Evolutionary conservation across 169 alveolate species (phyloP).

Genomic region (Eimeria tenella): DNA sequence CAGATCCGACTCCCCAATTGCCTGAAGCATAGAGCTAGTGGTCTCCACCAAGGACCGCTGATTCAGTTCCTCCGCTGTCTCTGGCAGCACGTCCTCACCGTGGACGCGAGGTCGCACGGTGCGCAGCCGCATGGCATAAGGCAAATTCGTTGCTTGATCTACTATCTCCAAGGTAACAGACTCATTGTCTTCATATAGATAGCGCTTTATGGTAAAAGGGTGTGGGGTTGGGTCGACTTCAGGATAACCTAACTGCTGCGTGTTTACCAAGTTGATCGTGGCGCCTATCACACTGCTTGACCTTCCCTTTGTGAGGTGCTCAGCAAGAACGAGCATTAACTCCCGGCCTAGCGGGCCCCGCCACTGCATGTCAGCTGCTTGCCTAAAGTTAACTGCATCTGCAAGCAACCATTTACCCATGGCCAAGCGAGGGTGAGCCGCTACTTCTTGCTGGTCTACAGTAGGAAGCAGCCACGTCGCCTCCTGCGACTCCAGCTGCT

Average conservation of each 20-base stretch:
- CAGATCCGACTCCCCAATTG: neutral
- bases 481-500: neutral
- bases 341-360: neutral
- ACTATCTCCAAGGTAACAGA: neutral
- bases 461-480: neutral
- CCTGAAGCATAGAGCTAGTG: neutral
- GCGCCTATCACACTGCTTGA: neutral
- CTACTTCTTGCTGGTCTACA: neutral
- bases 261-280: neutral
- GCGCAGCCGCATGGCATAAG: neutral
- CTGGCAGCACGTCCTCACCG: neutral
- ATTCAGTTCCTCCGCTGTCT: neutral
- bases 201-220: neutral
- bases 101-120: neutral
- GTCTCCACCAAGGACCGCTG: neutral
- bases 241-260: neutral
- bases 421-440: neutral
- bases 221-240: neutral
- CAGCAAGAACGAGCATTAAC: neutral
- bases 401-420: neutral
- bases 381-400: neutral
- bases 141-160: neutral
- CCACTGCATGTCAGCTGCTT: neutral
- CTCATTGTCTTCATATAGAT: neutral
- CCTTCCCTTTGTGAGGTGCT: neutral